Evolutionary conservation across 1,139 yeast genomes (phyloP).

Genomic region (Geotrichum histeridarum): DNA sequence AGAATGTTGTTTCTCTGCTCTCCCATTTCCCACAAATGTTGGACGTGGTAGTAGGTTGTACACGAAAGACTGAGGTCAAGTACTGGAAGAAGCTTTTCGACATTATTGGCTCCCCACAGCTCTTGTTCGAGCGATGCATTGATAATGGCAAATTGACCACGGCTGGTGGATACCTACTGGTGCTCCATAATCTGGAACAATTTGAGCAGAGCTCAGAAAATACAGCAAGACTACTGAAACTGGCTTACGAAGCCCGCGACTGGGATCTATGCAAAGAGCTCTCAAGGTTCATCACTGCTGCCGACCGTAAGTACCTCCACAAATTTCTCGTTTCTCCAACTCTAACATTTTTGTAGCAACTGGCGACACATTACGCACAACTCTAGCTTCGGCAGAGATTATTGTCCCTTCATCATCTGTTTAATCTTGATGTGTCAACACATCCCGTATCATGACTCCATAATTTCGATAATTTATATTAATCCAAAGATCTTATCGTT

Average conservation of each 20-base stretch:
- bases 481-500: not conserved
- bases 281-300: conserved; percentile 39
- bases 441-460: too few relatives aligned
- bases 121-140: conserved; percentile 39
- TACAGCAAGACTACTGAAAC: conserved; percentile 33
- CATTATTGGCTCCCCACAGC: conserved; percentile 39
- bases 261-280: conserved; percentile 41
- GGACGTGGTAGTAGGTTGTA: conserved; percentile 51
- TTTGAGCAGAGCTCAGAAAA: conserved; percentile 22
- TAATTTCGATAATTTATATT: not conserved
- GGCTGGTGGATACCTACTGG: conserved; percentile 42
- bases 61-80: conserved; percentile 61
- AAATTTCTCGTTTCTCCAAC: not conserved
- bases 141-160: conserved; percentile 37
- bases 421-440: too few relatives aligned
- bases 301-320: conserved; percentile 31
- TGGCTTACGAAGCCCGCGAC: conserved; percentile 35
- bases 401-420: not conserved
- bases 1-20: conserved; percentile 31
- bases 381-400: conserved; percentile 13
- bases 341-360: conserved; percentile 15
- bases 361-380: conserved; percentile 26
- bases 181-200: conserved; percentile 34
- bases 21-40: conserved; percentile 39
- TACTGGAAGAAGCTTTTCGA: conserved; percentile 55